Evolutionary conservation across 192 early-diverging fungal genomes (phyloP), one percentile per base, ranked within the genome.

Genomic region (Dissophora ornata): DNA sequence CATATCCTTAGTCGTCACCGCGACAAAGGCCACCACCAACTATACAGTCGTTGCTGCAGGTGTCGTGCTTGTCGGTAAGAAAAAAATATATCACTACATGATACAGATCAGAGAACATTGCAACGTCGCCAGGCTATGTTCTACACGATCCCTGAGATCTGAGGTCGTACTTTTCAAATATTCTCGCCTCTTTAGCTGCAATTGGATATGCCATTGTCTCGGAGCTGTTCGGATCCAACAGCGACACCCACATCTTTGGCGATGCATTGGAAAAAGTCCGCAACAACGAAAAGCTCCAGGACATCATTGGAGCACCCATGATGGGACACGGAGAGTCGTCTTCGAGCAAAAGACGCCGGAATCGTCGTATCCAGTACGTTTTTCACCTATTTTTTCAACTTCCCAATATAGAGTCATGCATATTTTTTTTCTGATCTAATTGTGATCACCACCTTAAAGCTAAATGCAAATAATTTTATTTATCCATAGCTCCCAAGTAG

Each of bases 221-320:
- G 1, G 86, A 88, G 44, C 48, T 88, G 8, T 83, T 85, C 60
- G 71, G 83, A 48, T 61, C 84, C 44, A 79, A 84, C 62, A 83
- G 84, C 48, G 71, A 80, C 4, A 86, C 84, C 1, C 78, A 74
- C 56, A 69, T 88, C 36, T 88, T 85, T 62, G 79, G 69, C n/a
- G 82, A 85, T 21, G 80, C 84, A 44, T 56, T 88, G 56, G 83
- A 88, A 48, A 78, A 74, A 24, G 79, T 81, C 52, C 57, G 81
- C 33, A 67, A 59, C 34, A 62, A 87, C 46, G 68, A 80, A 28
- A 67, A 82, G 44, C 59, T 77, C 21, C 33, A 62, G 38, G 73
- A 77, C 12, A 67, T 77, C 42, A 61, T 77, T 48, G 73, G 73
- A 34, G 30, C 58, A 8, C 73, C 73, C 26, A 77, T 77, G 50